Evolutionary conservation across 768 basidiomycete species (phyloP).

Genomic region (Cystofilobasidium ferigula): DNA sequence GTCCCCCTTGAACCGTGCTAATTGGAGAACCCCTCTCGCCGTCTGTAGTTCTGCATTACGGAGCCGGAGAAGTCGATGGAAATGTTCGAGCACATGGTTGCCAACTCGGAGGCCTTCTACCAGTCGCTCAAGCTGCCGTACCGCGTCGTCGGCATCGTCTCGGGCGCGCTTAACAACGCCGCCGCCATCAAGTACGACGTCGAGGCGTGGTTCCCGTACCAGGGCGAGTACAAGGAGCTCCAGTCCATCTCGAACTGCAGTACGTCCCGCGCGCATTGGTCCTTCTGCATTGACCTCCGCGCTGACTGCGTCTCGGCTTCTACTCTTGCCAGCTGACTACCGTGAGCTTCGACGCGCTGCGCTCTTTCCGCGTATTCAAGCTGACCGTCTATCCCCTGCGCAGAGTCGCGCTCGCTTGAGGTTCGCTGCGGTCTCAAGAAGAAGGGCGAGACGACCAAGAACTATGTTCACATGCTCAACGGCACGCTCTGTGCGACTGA

Average conservation of each 20-base stretch:
- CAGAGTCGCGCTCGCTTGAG: slow-evolving; percentile 87
- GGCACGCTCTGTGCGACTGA: slow-evolving; percentile 95
- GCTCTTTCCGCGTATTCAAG: neutral
- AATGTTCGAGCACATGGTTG: slow-evolving; percentile 84
- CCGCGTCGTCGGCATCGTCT: slow-evolving; percentile 85
- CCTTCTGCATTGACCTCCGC: neutral
- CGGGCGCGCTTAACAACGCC: slow-evolving; percentile 90
- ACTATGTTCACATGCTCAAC: slow-evolving; percentile 98
- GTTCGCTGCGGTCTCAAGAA: slow-evolving; percentile 83
- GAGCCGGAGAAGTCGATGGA: slow-evolving; percentile 90
- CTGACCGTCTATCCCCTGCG: neutral
- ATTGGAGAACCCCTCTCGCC: neutral
- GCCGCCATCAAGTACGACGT: slow-evolving; percentile 95
- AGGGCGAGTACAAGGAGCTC: slow-evolving; percentile 88
- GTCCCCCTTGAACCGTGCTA: neutral
- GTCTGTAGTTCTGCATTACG: slow-evolving; percentile 76
- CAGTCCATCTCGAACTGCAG: slow-evolving; percentile 96
- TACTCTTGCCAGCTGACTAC: slow-evolving; percentile 65
- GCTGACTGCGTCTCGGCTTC: no score
- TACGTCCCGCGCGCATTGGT: slow-evolving; percentile 8
- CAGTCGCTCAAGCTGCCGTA: slow-evolving; percentile 88
- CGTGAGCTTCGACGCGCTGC: slow-evolving; percentile 53
- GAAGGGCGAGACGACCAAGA: slow-evolving; percentile 77
- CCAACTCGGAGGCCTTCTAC: slow-evolving; percentile 84
- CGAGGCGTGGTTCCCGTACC: slow-evolving; percentile 99